Percentiles rank a stretch among this genome's conserved stretches.
Conservation (phyloP, 139 green algal genomes). For the Chlorella ohadii region DNA sequence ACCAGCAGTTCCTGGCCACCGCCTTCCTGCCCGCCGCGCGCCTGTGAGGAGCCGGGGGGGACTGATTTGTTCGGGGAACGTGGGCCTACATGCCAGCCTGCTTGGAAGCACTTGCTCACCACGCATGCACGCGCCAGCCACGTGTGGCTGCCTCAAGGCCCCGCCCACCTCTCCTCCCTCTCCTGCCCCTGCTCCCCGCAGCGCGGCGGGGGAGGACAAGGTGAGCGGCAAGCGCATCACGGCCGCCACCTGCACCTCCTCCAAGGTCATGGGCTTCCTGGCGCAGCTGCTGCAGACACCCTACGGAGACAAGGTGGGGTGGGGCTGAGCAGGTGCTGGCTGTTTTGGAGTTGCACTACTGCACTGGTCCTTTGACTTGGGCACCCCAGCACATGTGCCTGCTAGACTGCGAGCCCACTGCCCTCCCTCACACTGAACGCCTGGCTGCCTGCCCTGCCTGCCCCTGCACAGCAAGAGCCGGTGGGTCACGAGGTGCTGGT, state of each 20-base stretch:
- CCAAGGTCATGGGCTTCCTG: constrained; percentile 48
- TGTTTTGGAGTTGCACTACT: too few species aligned
- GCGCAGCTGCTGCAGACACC: constrained; percentile 46
- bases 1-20: constrained; percentile 47
- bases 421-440: background rate
- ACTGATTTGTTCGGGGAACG: background rate
- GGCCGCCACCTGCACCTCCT: constrained; percentile 26
- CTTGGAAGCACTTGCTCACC: background rate
- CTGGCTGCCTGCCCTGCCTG: too few species aligned
- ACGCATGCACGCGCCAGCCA: too few species aligned
- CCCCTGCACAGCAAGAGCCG: background rate
- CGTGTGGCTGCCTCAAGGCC: too few species aligned
- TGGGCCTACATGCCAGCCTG: background rate
- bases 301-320: constrained; percentile 29
- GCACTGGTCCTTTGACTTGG: too few species aligned
- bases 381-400: too few species aligned
- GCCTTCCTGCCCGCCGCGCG: constrained; percentile 50
- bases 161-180: too few species aligned
- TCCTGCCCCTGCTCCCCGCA: constrained; percentile 4
- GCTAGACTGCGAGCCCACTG: background rate
- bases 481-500: constrained; percentile 46
- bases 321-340: too few species aligned
- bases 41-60: background rate
- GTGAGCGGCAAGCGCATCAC: constrained; percentile 12
- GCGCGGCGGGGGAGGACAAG: constrained; percentile 33